Percentiles rank a stretch among this genome's conserved stretches.
Evolutionary conservation across 345 rosid species (phyloP).

Genomic region (Eucalyptus erythrocorys): DNA sequence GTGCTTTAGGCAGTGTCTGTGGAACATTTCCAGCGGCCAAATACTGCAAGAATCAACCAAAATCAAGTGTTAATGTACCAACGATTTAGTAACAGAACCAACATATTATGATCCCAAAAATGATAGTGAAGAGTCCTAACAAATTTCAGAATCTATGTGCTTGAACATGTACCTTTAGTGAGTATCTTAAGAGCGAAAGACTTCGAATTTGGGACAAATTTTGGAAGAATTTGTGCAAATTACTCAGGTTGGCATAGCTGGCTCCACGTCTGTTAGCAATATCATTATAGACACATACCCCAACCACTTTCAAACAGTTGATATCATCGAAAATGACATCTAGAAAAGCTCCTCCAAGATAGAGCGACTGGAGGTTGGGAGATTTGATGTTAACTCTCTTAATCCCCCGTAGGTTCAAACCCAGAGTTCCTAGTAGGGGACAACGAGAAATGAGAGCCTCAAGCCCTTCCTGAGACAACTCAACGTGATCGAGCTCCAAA

Average conservation of each 20-base stretch:
- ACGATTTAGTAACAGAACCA: not conserved
- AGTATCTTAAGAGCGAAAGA: not conserved
- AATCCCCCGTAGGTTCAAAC: not conserved
- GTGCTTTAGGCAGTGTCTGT: slow-evolving; percentile 25
- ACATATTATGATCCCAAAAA: not conserved
- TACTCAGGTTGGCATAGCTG: not conserved
- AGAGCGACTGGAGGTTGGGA: not conserved
- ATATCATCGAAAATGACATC: not conserved
- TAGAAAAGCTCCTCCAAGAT: not conserved
- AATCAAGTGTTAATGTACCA: not conserved
- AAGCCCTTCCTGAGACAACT: not conserved
- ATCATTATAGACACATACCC: not conserved
- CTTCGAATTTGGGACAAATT: not conserved
- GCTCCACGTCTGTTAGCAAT: not conserved
- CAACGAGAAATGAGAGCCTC: not conserved
- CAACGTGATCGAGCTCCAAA: not conserved
- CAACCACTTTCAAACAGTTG: not conserved
- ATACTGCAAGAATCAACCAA: slow-evolving; percentile 24
- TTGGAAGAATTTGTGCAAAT: not conserved
- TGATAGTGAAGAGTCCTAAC: not conserved
- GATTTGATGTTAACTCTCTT: not conserved
- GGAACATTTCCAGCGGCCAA: slow-evolving; percentile 40
- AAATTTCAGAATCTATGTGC: not conserved
- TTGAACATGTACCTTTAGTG: not conserved
- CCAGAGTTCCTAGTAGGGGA: not conserved